A percentile compares a stretch with the other conserved stretches of the same genome.
phyloP scores from a whole-genome alignment of 140 eudicot genomes.

The Erigeron philadelphicus region DNA sequence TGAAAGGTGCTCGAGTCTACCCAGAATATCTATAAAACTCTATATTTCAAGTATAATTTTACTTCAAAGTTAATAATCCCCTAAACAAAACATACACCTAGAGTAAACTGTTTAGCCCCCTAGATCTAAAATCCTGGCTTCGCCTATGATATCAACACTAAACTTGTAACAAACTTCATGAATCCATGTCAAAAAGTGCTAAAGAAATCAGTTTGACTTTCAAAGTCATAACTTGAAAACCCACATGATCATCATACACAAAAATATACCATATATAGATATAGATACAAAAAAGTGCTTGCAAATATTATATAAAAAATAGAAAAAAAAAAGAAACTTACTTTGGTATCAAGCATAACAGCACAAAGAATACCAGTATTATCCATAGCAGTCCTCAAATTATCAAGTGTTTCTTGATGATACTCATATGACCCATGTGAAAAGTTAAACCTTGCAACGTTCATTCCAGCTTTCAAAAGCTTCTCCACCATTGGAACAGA shows the following conservation, averaged over 20 bases:
- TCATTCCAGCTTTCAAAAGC: conserved; percentile 57
- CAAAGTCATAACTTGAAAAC: conserved; percentile 6
- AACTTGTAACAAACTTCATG: background rate
- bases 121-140: too few species aligned
- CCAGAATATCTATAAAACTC: background rate
- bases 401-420: conserved; percentile 62
- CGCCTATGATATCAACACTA: background rate
- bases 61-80: too few species aligned
- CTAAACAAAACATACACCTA: too few species aligned
- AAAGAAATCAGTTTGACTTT: conserved; percentile 11
- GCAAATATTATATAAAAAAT: too few species aligned
- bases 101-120: too few species aligned
- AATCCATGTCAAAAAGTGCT: background rate
- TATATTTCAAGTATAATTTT: background rate
- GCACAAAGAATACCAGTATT: conserved; percentile 65
- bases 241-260: background rate
- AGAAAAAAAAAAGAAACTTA: conserved; percentile 22
- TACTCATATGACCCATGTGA: conserved; percentile 62
- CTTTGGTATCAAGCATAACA: conserved; percentile 70
- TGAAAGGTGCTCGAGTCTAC: too few species aligned
- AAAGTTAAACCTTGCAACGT: conserved; percentile 62
- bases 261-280: too few species aligned
- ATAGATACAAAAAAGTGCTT: too few species aligned
- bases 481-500: conserved; percentile 58
- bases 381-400: conserved; percentile 49